These are phyloP conservation scores for Kodamaea neixiangensis DNA, from an alignment of 805 yeast species.

Conservation along the genomic window DNA sequence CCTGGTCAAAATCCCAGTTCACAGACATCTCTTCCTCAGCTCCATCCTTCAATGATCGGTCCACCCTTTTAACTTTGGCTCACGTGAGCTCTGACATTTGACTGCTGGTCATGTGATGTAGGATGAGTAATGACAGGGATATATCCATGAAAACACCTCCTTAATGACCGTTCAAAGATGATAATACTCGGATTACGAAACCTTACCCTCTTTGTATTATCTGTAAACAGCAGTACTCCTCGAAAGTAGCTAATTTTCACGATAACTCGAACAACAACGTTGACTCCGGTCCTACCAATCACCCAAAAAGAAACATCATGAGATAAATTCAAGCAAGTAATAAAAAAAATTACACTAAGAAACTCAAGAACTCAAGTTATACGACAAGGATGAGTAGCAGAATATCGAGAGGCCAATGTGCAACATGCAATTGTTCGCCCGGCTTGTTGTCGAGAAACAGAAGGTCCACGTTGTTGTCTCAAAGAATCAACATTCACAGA, in stretches of 20 bases:
- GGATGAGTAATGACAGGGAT: too few relatives aligned
- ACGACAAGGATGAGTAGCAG: slow-evolving; percentile 7
- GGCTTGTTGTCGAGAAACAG: slow-evolving; percentile 71
- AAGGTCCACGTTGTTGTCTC: slow-evolving; percentile 55
- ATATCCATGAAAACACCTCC: too few relatives aligned
- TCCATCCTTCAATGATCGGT: not conserved
- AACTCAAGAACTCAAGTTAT: not conserved
- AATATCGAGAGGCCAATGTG: slow-evolving; percentile 49
- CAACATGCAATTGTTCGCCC: slow-evolving; percentile 82
- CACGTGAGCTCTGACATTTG: too few relatives aligned
- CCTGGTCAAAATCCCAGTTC: slow-evolving; percentile 18
- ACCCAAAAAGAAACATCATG: not conserved
- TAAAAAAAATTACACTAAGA: slow-evolving; percentile 4
- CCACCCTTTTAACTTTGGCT: too few relatives aligned
- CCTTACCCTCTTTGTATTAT: too few relatives aligned
- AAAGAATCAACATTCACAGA: slow-evolving; percentile 28
- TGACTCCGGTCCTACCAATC: too few relatives aligned
- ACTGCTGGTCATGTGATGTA: too few relatives aligned
- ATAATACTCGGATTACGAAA: too few relatives aligned
- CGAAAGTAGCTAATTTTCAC: too few relatives aligned
- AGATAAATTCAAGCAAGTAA: not conserved
- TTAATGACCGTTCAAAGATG: too few relatives aligned
- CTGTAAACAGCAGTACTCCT: too few relatives aligned
- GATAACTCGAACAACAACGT: too few relatives aligned
- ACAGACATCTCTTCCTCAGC: slow-evolving; percentile 1